Evolutionary conservation across 1,139 yeast genomes (phyloP).

Genomic region (Candida pseudoviswanathii): DNA sequence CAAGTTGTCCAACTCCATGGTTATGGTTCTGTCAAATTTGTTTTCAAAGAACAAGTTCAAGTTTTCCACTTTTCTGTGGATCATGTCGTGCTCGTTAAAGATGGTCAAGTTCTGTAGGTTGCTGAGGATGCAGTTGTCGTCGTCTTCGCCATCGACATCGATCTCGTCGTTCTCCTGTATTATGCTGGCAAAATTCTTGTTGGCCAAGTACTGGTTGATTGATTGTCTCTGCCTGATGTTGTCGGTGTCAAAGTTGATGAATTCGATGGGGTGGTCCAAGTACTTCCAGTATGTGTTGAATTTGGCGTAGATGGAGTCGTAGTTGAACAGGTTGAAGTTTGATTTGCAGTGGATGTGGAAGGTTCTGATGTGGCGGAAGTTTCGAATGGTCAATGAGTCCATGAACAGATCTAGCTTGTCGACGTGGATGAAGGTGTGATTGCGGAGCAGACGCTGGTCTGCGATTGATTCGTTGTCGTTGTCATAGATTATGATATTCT

Average conservation of each 20-base stretch:
- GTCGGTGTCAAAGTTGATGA: conserved; percentile 17
- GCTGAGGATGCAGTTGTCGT: conserved; percentile 2
- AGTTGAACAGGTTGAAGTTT: conserved; percentile 15
- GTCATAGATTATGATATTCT: conserved; percentile 15
- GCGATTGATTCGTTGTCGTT: conserved; percentile 14
- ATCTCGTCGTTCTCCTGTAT: conserved; percentile 17
- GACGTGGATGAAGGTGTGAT: conserved; percentile 14
- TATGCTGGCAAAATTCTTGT: conserved; percentile 9
- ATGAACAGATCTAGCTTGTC: conserved; percentile 9
- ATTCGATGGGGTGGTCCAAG: conserved; percentile 14
- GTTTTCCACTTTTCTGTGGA: conserved; percentile 10
- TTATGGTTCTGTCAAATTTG: conserved; percentile 1
- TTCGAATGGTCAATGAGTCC: conserved; percentile 7
- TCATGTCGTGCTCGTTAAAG: conserved; percentile 6
- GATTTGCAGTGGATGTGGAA: conserved; percentile 17
- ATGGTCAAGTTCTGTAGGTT: conserved; percentile 17
- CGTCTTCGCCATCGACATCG: background rate
- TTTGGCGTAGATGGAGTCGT: conserved; percentile 11
- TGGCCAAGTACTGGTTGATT: conserved; percentile 13
- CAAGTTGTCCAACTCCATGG: conserved; percentile 6
- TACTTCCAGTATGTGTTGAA: conserved; percentile 13
- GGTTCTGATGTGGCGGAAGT: conserved; percentile 13
- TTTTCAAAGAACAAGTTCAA: conserved; percentile 17
- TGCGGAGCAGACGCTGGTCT: background rate
- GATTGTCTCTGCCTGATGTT: conserved; percentile 16